phyloP scores from a whole-genome alignment of 139 green algal genomes.

The Edaphochlamys debaryana region DNA sequence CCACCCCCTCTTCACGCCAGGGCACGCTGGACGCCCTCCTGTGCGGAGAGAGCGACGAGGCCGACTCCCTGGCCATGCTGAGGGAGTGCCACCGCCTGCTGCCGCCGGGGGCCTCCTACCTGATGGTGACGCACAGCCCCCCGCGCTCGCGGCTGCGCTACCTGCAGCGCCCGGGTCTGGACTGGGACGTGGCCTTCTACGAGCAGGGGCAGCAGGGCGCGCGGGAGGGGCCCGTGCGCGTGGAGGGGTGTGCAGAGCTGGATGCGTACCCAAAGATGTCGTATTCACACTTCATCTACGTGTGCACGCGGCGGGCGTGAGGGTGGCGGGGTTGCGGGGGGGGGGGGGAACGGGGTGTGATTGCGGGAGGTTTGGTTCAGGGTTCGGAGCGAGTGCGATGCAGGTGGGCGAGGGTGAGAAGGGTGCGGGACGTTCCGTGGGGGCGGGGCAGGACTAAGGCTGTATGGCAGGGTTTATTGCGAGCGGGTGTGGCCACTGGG shows the following conservation, averaged over 20 bases:
- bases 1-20: no score
- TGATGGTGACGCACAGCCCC: constrained; percentile 51
- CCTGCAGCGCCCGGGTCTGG: constrained; percentile 26
- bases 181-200: constrained; percentile 51
- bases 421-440: no score
- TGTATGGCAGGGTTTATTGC: no score
- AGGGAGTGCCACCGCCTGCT: constrained; percentile 57
- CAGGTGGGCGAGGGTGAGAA: no score
- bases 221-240: constrained; percentile 44
- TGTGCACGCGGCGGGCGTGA: constrained; percentile 10
- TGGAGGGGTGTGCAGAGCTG: background rate
- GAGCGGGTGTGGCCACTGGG: no score
- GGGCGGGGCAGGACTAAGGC: no score
- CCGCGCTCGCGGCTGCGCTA: constrained; percentile 33
- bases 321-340: background rate
- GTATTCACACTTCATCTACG: constrained; percentile 53
- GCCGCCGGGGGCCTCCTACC: constrained; percentile 46
- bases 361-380: no score
- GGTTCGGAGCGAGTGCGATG: no score
- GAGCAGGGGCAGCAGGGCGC: constrained; percentile 59
- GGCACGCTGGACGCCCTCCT: constrained; percentile 45
- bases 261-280: constrained; percentile 2
- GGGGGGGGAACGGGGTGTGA: no score
- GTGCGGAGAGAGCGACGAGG: constrained; percentile 49
- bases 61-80: constrained; percentile 41